These are phyloP conservation scores for Penicillium sp. DNA, from an alignment of 2,329 filamentous ascomycete genomes.

Conservation along the genomic window DNA sequence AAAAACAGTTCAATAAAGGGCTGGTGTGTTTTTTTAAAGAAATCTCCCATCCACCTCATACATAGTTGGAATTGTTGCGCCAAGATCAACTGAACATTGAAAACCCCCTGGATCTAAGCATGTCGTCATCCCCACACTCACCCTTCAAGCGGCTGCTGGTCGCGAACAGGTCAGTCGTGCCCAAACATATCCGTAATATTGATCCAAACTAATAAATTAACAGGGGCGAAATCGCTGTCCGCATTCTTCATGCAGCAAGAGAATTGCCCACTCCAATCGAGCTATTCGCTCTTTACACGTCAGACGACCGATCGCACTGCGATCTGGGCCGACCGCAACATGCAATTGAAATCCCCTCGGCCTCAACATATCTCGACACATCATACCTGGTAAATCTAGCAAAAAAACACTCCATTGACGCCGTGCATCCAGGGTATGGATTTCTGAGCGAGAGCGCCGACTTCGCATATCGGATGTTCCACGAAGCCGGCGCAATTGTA, in stretches of 20 bases:
- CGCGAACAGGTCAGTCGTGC: constrained; percentile 50
- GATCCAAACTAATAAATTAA: neutral
- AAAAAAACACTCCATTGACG: constrained; percentile 54
- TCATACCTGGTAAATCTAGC: constrained; percentile 50
- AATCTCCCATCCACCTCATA: neutral
- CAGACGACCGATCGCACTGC: constrained; percentile 58
- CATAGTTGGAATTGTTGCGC: neutral
- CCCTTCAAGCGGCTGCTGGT: constrained; percentile 55
- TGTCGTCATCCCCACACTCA: constrained; percentile 28
- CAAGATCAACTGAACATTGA: neutral
- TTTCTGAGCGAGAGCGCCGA: constrained; percentile 61
- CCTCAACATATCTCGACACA: constrained; percentile 57
- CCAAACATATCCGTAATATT: neutral
- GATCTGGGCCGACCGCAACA: constrained; percentile 50
- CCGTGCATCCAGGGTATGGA: constrained; percentile 62
- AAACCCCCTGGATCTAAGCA: constrained; percentile 13
- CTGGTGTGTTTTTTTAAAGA: neutral
- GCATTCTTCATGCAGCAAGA: constrained; percentile 61
- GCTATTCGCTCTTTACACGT: constrained; percentile 58
- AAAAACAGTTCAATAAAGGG: neutral
- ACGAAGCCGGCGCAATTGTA: constrained; percentile 51
- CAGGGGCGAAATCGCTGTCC: constrained; percentile 65
- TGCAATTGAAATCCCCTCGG: constrained; percentile 53
- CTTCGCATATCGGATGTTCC: constrained; percentile 53
- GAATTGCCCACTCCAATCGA: constrained; percentile 55